Percentiles rank a stretch among this genome's conserved stretches.
phyloP scores from a whole-genome alignment of 2,329 filamentous ascomycete genomes.

The Hymenoscyphus scutula region DNA sequence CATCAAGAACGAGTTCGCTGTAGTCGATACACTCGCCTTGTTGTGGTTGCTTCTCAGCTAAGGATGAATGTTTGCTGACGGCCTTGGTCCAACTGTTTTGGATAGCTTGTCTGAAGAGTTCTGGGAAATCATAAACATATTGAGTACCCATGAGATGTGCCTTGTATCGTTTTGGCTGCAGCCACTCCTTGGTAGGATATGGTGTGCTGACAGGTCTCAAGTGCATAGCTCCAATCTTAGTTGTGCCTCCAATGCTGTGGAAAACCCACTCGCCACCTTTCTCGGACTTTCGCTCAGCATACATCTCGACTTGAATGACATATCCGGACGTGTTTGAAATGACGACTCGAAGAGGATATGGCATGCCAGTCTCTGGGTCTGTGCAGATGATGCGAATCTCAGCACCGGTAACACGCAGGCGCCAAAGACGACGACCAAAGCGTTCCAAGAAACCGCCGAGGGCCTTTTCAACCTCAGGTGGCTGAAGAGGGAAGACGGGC shows the following conservation, averaged over 20 bases:
- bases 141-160: conserved; percentile 98
- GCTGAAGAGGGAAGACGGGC: conserved; percentile 88
- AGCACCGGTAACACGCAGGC: conserved; percentile 91
- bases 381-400: conserved; percentile 99
- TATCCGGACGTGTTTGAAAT: conserved; percentile 99
- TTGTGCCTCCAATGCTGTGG: conserved; percentile 93
- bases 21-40: conserved; percentile 91
- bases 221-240: conserved; percentile 94
- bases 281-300: conserved; percentile 96
- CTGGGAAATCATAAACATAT: conserved; percentile 99
- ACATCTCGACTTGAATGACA: conserved; percentile 95
- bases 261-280: conserved; percentile 94
- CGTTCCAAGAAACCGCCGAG: conserved; percentile 94
- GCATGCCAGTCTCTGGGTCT: conserved; percentile 76
- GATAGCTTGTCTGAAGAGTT: conserved; percentile 96
- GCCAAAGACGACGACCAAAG: conserved; percentile 92
- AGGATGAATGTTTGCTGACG: conserved; percentile 67
- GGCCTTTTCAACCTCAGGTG: conserved; percentile 86
- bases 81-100: conserved; percentile 89
- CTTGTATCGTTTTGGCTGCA: conserved; percentile 99
- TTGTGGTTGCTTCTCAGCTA: conserved; percentile 78
- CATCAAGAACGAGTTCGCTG: conserved; percentile 91
- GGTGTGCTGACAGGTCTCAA: conserved; percentile 85
- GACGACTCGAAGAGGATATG: conserved; percentile 90
- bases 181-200: conserved; percentile 96